These are phyloP conservation scores for Heliamphora pulchella DNA, from an alignment of 179 eudicot genomes.

Conservation along the genomic window DNA sequence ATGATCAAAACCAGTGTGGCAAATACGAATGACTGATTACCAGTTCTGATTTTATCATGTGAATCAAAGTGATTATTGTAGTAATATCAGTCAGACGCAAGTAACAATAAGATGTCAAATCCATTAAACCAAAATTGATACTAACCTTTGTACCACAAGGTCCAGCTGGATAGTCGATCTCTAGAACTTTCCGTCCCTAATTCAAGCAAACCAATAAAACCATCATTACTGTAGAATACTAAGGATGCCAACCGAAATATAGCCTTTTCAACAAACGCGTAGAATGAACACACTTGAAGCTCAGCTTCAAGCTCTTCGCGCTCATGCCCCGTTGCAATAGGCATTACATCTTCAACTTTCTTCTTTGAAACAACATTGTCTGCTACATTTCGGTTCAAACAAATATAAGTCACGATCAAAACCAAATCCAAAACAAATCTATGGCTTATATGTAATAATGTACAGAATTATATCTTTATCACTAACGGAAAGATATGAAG, in stretches of 20 bases:
- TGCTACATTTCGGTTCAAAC: slow-evolving; percentile 8
- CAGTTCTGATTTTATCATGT: background rate
- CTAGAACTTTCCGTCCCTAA: slow-evolving; percentile 69
- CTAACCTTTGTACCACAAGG: slow-evolving; percentile 95
- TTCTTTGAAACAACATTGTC: slow-evolving; percentile 37
- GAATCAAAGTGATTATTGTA: background rate
- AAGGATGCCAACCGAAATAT: background rate
- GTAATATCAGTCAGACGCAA: background rate
- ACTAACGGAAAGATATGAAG: background rate
- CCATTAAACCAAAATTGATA: background rate
- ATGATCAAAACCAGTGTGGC: background rate
- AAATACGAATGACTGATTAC: background rate
- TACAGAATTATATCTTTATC: background rate
- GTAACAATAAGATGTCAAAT: background rate
- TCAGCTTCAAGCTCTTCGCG: slow-evolving; percentile 87
- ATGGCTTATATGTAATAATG: background rate
- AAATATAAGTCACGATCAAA: background rate
- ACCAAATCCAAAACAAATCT: background rate
- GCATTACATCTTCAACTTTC: slow-evolving; percentile 71
- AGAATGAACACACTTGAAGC: slow-evolving; percentile 39
- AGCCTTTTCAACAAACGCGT: background rate
- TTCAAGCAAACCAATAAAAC: slow-evolving; percentile 12
- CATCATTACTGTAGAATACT: slow-evolving; percentile 7
- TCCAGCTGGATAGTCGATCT: slow-evolving; percentile 65
- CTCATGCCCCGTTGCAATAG: slow-evolving; percentile 94